Evolutionary conservation across 1,284 basidiomycete species (phyloP).

Genomic region (Bondarzewia mesenterica): DNA sequence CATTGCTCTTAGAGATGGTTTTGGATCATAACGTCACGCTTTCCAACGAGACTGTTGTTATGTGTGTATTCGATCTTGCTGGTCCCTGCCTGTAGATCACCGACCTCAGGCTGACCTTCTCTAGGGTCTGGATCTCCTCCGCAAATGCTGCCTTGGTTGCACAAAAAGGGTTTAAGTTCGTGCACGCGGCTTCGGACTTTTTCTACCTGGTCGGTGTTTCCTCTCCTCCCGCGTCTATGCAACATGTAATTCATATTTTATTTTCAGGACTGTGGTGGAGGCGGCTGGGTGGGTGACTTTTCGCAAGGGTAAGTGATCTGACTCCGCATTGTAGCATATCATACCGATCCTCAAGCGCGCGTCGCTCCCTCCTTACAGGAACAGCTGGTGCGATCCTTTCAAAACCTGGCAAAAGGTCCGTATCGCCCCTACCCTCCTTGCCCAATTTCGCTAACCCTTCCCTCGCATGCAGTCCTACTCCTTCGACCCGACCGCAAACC

Average conservation of each 20-base stretch:
- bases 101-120: background rate
- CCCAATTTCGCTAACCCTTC: background rate
- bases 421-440: conserved; percentile 4
- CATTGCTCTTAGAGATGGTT: conserved; percentile 7
- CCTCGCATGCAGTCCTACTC: conserved; percentile 35
- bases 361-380: conserved; percentile 13
- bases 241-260: background rate
- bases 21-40: conserved; percentile 12
- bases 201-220: conserved; percentile 45
- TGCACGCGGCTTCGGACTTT: conserved; percentile 47
- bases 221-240: background rate
- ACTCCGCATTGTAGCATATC: background rate
- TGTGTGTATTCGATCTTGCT: conserved; percentile 25
- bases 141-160: conserved; percentile 35
- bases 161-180: conserved; percentile 37
- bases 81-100: background rate
- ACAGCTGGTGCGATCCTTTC: conserved; percentile 67
- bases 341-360: conserved; percentile 25
- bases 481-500: conserved; percentile 61
- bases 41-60: conserved; percentile 9
- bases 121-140: conserved; percentile 49
- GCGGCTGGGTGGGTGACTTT: conserved; percentile 66
- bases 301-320: conserved; percentile 27
- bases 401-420: conserved; percentile 66
- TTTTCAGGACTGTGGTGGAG: conserved; percentile 69